These are phyloP conservation scores for Polytrichum commune DNA, from an alignment of 225 moss, liverwort and hornwort genomes.

Conservation along the genomic window DNA sequence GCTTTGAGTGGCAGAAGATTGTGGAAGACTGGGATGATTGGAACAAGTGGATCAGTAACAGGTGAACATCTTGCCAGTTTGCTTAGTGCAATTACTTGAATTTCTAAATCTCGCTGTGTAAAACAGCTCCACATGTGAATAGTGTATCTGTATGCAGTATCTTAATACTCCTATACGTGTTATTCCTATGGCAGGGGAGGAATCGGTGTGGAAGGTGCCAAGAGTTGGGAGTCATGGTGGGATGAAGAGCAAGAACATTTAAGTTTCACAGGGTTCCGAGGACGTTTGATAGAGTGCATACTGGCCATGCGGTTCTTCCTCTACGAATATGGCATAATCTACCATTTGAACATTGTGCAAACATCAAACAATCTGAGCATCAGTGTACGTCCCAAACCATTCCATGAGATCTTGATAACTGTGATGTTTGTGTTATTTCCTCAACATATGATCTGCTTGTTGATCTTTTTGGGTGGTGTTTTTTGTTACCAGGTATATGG, in stretches of 20 bases:
- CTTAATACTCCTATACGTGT: neutral
- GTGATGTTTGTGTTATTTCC: too few relatives aligned
- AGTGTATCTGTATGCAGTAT: neutral
- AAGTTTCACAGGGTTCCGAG: slow-evolving; percentile 55
- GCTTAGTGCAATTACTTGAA: neutral
- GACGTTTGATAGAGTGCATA: slow-evolving; percentile 66
- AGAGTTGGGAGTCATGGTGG: slow-evolving; percentile 99
- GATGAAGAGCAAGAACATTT: slow-evolving; percentile 89
- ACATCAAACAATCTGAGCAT: slow-evolving; percentile 46
- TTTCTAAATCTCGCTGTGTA: neutral
- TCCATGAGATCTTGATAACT: neutral
- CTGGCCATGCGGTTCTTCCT: slow-evolving; percentile 71
- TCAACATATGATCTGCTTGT: neutral
- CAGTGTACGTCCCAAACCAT: slow-evolving; percentile 43
- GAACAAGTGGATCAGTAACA: slow-evolving; percentile 93
- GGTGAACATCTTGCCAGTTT: slow-evolving; percentile 16
- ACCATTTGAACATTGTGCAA: slow-evolving; percentile 60
- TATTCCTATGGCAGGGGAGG: slow-evolving; percentile 54
- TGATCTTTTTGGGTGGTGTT: neutral
- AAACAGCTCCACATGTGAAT: neutral
- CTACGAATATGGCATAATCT: slow-evolving; percentile 88
- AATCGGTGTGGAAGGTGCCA: slow-evolving; percentile 76
- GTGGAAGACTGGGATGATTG: slow-evolving; percentile 99
- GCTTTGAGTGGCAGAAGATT: slow-evolving; percentile 99
- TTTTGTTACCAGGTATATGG: slow-evolving; percentile 69